These are phyloP conservation scores for Adenanthera pavonina DNA, from an alignment of 306 rosid species.

Conservation along the genomic window DNA sequence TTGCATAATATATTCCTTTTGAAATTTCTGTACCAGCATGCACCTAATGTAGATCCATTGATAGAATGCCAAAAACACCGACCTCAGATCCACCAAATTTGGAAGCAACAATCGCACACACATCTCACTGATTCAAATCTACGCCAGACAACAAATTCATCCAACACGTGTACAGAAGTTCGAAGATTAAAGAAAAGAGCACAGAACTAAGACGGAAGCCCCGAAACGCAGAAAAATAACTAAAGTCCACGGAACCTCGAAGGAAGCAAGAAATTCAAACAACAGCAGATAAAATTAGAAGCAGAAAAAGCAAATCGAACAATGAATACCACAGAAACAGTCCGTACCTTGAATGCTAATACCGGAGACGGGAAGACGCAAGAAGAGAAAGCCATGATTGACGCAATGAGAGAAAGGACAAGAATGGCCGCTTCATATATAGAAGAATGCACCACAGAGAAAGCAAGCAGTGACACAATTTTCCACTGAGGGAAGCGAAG, in stretches of 20 bases:
- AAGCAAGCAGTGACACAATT: background rate
- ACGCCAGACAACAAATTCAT: conserved; percentile 31
- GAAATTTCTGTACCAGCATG: conserved; percentile 11
- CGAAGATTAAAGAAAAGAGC: background rate
- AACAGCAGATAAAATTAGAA: conserved; percentile 29
- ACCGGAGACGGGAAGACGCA: conserved; percentile 53
- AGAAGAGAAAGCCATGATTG: conserved; percentile 61
- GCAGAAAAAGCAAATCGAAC: conserved; percentile 25
- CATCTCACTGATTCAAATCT: conserved; percentile 23
- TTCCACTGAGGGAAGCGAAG: conserved; percentile 26
- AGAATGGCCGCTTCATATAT: conserved; percentile 54
- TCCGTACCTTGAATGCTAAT: conserved; percentile 60
- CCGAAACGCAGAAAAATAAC: background rate
- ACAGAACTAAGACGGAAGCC: background rate
- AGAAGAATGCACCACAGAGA: background rate
- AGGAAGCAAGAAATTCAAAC: background rate
- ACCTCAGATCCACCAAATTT: conserved; percentile 33
- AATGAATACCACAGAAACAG: conserved; percentile 22
- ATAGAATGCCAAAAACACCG: conserved; percentile 20
- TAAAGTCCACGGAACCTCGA: background rate
- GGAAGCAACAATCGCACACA: background rate
- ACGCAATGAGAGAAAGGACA: conserved; percentile 41
- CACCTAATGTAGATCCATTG: conserved; percentile 23
- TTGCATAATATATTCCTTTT: background rate
- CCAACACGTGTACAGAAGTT: conserved; percentile 31